phyloP scores from a whole-genome alignment of 1,284 basidiomycete species.

The Trametes polyzona region DNA sequence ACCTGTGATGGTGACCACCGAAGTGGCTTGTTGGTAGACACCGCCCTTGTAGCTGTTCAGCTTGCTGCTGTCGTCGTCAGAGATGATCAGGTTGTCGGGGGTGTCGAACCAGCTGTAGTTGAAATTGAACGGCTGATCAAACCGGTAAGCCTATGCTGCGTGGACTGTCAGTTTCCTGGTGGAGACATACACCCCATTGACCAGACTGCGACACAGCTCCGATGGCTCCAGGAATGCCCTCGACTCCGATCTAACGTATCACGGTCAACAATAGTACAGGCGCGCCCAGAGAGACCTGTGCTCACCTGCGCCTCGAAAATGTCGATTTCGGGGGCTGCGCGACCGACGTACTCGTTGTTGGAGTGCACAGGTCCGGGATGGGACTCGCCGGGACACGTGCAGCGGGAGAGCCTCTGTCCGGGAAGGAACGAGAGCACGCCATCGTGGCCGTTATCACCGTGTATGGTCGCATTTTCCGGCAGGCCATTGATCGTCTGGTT shows the following conservation, averaged over 20 bases:
- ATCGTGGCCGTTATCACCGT: slow-evolving; percentile 41
- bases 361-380: slow-evolving; percentile 78
- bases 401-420: slow-evolving; percentile 77
- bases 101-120: slow-evolving; percentile 46
- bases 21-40: slow-evolving; percentile 55
- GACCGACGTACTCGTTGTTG: slow-evolving; percentile 68
- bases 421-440: slow-evolving; percentile 66
- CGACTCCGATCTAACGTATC: slow-evolving; percentile 16
- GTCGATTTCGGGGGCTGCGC: slow-evolving; percentile 87
- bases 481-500: slow-evolving; percentile 49
- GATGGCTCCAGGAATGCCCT: slow-evolving; percentile 8
- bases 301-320: slow-evolving; percentile 61
- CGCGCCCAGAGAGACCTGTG: too few relatives aligned
- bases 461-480: slow-evolving; percentile 41
- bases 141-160: not conserved
- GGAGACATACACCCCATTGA: slow-evolving; percentile 49
- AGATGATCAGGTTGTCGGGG: slow-evolving; percentile 45
- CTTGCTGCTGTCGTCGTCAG: slow-evolving; percentile 43
- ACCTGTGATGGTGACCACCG: slow-evolving; percentile 33
- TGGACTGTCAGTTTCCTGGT: too few relatives aligned
- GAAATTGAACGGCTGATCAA: slow-evolving; percentile 49
- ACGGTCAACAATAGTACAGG: not conserved
- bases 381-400: slow-evolving; percentile 80
- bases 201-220: slow-evolving; percentile 51
- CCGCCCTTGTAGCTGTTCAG: slow-evolving; percentile 59